A percentile compares a stretch with the other conserved stretches of the same genome.
Evolutionary conservation across 352 stramenopile genomes (phyloP).

Genomic region (Globisporangium recalcitrans): DNA sequence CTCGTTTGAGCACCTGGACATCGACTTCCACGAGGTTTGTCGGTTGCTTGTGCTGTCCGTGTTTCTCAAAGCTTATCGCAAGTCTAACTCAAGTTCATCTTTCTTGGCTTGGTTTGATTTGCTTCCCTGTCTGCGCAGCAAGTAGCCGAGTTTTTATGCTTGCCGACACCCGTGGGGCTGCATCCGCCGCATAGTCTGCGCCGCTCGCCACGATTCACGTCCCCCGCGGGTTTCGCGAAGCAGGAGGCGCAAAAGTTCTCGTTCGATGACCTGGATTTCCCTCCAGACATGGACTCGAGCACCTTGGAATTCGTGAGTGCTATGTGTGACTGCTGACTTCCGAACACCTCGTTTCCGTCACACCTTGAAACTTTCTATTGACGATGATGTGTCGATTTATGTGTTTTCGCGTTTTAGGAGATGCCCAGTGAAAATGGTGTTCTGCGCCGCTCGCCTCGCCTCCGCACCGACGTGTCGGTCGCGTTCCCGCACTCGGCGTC

Average conservation of each 20-base stretch:
- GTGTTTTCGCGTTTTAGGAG: slow-evolving; percentile 31
- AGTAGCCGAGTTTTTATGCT: slow-evolving; percentile 80
- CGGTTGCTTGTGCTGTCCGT: too few relatives aligned
- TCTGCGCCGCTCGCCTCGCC: slow-evolving; percentile 65
- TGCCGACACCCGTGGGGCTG: slow-evolving; percentile 54
- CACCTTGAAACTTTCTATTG: background rate
- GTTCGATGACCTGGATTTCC: slow-evolving; percentile 79
- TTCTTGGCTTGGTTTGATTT: background rate
- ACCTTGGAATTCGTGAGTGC: slow-evolving; percentile 71
- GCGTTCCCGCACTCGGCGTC: slow-evolving; percentile 62
- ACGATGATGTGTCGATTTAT: background rate
- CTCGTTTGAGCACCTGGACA: slow-evolving; percentile 78
- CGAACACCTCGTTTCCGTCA: background rate
- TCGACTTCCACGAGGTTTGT: slow-evolving; percentile 79
- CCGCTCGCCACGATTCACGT: slow-evolving; percentile 71
- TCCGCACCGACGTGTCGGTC: slow-evolving; percentile 81
- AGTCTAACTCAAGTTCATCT: background rate
- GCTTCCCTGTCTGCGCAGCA: too few relatives aligned
- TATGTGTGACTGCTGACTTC: too few relatives aligned
- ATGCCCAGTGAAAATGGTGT: slow-evolving; percentile 61
- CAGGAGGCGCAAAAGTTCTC: slow-evolving; percentile 76
- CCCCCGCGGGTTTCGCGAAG: slow-evolving; percentile 62
- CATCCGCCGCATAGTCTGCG: slow-evolving; percentile 66
- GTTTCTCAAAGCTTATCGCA: background rate
- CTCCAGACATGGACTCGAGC: slow-evolving; percentile 62